These are phyloP conservation scores for Fusarium zealandicum DNA, from an alignment of 2,329 filamentous ascomycete species.

Conservation along the genomic window DNA sequence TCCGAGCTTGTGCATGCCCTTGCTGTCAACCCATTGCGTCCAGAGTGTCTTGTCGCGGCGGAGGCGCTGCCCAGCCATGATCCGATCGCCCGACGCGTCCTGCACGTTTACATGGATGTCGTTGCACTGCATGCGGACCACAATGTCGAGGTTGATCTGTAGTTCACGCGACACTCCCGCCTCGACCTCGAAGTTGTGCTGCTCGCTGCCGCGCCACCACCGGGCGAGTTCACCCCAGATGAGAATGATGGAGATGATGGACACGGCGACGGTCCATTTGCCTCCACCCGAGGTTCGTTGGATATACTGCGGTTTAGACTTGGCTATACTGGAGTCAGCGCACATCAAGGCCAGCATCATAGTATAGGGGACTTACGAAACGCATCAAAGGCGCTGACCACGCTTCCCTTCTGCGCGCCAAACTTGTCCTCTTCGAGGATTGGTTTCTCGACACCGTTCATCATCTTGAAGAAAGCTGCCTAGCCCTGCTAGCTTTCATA, in stretches of 20 bases:
- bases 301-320: slow-evolving; percentile 94
- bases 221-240: slow-evolving; percentile 77
- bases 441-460: slow-evolving; percentile 81
- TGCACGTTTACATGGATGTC: slow-evolving; percentile 97
- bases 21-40: slow-evolving; percentile 78
- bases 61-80: slow-evolving; percentile 79
- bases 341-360: background rate
- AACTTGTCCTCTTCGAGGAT: slow-evolving; percentile 78
- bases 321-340: slow-evolving; percentile 65
- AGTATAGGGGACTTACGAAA: slow-evolving; percentile 73
- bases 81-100: slow-evolving; percentile 90
- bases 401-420: slow-evolving; percentile 69
- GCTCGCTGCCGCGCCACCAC: slow-evolving; percentile 86
- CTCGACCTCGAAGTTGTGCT: slow-evolving; percentile 91
- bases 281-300: slow-evolving; percentile 84
- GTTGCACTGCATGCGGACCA: slow-evolving; percentile 85
- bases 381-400: slow-evolving; percentile 91
- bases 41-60: slow-evolving; percentile 81
- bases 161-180: slow-evolving; percentile 86
- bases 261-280: slow-evolving; percentile 89
- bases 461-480: slow-evolving; percentile 46
- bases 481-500: slow-evolving; percentile 26
- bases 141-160: slow-evolving; percentile 95
- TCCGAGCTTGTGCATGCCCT: slow-evolving; percentile 69
- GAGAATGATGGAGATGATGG: slow-evolving; percentile 76